Evolutionary conservation across 306 rosid genomes (phyloP), one percentile per base, ranked within the genome.

Genomic region (Cicer bijugum): DNA sequence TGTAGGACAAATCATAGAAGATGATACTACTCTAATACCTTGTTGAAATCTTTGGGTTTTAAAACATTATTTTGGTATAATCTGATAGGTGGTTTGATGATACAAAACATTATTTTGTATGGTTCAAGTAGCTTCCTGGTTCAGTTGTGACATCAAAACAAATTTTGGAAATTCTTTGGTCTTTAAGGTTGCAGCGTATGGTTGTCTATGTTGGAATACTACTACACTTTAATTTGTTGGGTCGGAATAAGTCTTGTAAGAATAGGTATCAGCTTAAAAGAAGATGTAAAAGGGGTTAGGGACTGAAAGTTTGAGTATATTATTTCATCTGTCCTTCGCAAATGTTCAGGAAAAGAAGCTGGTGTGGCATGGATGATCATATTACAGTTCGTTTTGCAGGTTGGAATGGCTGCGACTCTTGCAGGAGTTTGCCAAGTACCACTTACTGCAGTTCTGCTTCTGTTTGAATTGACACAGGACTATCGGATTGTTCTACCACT

Each of bases 351-450:
- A 70, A 46, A 67, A 55, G 67, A 40, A 62, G 74, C 33, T 56
- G 28, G 47, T 16, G 11, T 67, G 61, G 42, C 77, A 60, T 1
- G 48, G 67, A 72, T 85, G 80, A 82, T 66, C 47, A 14, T 72
- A 55, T 55, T 47, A 40, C 69, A 70, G 51, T 78, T 69, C 67
- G 67, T 64, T 85, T 84, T 86, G 80, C 92, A 94, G 98, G 98
- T 94, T 82, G 98, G 98, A 78, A 94, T 94, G 97, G 97, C 92
- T 63, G 96, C 97, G 20, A 91, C 95, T 80, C 98, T 91, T 79
- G 94, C 98, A 58, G 98, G 98, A 64, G 97, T 94, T 65, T 91
- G 98, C 68, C 97, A 91, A 81, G 97, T 93, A 35, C 98, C 98
- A 71, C 98, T 93, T 69, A 91, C 97, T 42, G 85, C 98, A 39